Evolutionary conservation across 805 yeast species (phyloP), one percentile per base, ranked within the genome.

Genomic region (Hanseniaspora meyeri): DNA sequence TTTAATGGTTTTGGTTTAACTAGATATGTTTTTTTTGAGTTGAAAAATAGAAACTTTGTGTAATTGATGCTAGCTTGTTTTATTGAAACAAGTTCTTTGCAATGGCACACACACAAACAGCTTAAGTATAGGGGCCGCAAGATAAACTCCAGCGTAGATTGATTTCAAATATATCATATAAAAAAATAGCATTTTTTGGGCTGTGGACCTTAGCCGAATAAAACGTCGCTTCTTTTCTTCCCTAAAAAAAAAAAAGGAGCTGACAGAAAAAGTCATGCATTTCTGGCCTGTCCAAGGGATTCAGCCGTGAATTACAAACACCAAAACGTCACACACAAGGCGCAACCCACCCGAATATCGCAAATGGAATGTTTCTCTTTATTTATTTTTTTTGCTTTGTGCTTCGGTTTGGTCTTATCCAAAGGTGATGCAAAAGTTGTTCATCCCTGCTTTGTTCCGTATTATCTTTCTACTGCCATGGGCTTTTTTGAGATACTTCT

Each of bases 311-410:
- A 17, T 16, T 32, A n/a, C n/a, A n/a, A n/a, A n/a, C n/a, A n/a
- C n/a, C 11, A 24, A 24, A 24, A 24, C 5, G 27, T 4, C 27
- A 4, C 27, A 24, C 5, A 4, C 5, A 3, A 24, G 5, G 27
- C 27, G 27, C 10, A 14, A 24, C 17, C 38, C 43, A 14, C n/a
- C 49, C 55, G 55, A 51, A 51, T 40, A 51, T 36, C 55, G 55
- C 49, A 51, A 37, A 16, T 43, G 55, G n/a, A n/a, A n/a, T n/a
- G n/a, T n/a, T n/a, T n/a, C n/a, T n/a, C n/a, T n/a, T n/a, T n/a
- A n/a, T n/a, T n/a, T n/a, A n/a, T n/a, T n/a, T n/a, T n/a, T n/a
- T n/a, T n/a, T n/a, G n/a, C n/a, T n/a, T n/a, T n/a, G n/a, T n/a
- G n/a, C n/a, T n/a, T 36, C 31, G n/a, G 14, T 16, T 19, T 40